Percentiles rank a stretch among this genome's conserved stretches.
Evolutionary conservation across 2,329 filamentous ascomycete species (phyloP).

Genomic region (Fusarium albidum): DNA sequence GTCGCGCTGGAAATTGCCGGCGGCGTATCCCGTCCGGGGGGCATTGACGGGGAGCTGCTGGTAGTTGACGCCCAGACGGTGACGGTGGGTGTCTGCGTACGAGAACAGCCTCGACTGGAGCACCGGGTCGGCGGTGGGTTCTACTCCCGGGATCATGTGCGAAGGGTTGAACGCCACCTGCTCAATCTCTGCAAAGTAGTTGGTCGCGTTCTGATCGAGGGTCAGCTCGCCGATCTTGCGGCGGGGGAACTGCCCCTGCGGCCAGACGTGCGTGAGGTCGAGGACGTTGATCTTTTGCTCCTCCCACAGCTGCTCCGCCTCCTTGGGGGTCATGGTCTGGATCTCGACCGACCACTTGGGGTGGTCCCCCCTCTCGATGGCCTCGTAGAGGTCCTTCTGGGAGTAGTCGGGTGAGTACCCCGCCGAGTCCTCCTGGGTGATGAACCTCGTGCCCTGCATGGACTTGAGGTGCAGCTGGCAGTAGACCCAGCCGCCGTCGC

Average conservation of each 20-base stretch:
- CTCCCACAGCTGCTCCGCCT: slow-evolving; percentile 35
- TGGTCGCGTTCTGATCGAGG: slow-evolving; percentile 70
- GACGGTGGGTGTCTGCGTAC: slow-evolving; percentile 69
- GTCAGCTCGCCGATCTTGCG: slow-evolving; percentile 69
- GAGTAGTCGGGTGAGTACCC: slow-evolving; percentile 16
- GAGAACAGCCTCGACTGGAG: slow-evolving; percentile 68
- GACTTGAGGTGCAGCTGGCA: slow-evolving; percentile 26
- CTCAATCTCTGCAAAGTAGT: slow-evolving; percentile 71
- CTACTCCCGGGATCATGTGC: slow-evolving; percentile 70
- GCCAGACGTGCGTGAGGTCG: slow-evolving; percentile 68
- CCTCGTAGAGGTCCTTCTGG: slow-evolving; percentile 30
- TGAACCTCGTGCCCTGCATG: slow-evolving; percentile 21
- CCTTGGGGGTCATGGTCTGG: slow-evolving; percentile 46
- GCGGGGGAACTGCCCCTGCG: slow-evolving; percentile 19
- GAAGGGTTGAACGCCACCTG: slow-evolving; percentile 73
- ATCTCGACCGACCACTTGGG: slow-evolving; percentile 64
- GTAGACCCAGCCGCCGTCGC: slow-evolving; percentile 18
- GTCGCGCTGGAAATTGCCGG: slow-evolving; percentile 27
- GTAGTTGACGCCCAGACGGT: slow-evolving; percentile 71
- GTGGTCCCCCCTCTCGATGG: slow-evolving; percentile 46
- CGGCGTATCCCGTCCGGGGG: not conserved
- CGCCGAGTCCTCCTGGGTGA: slow-evolving; percentile 21
- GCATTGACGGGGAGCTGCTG: slow-evolving; percentile 45
- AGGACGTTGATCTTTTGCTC: slow-evolving; percentile 60
- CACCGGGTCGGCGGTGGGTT: slow-evolving; percentile 68